phyloP scores from a whole-genome alignment of 352 stramenopile genomes.

The Phytopythium sindhum region DNA sequence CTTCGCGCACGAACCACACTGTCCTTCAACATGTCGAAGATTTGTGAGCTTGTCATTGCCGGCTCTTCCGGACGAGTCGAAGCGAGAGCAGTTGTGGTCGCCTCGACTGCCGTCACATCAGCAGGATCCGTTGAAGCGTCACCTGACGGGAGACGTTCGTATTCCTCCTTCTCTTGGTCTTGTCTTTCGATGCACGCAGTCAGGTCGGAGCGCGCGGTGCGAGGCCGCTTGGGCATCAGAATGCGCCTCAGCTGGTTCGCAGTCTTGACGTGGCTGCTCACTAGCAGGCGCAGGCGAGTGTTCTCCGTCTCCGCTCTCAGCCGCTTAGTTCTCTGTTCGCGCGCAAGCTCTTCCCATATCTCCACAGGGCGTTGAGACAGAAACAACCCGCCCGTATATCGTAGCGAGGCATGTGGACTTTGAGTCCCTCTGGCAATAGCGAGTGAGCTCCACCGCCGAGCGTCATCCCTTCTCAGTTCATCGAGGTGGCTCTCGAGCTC shows the following conservation, averaged over 20 bases:
- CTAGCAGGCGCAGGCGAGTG: slow-evolving; percentile 44
- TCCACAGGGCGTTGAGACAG: not conserved
- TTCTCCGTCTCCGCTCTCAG: slow-evolving; percentile 47
- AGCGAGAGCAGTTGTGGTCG: too few relatives aligned
- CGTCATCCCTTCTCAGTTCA: not conserved
- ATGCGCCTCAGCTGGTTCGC: slow-evolving; percentile 52
- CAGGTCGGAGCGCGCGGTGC: not conserved
- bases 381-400: not conserved
- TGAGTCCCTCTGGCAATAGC: not conserved
- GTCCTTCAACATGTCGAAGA: slow-evolving; percentile 6
- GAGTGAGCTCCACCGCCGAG: not conserved
- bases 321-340: slow-evolving; percentile 39
- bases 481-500: slow-evolving; percentile 6
- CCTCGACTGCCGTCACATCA: not conserved
- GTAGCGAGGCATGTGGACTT: not conserved
- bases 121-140: too few relatives aligned
- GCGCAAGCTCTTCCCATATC: slow-evolving; percentile 43
- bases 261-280: slow-evolving; percentile 52
- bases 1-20: not conserved
- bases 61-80: too few relatives aligned
- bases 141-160: too few relatives aligned
- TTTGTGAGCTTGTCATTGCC: too few relatives aligned
- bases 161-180: too few relatives aligned
- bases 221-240: slow-evolving; percentile 32
- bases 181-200: not conserved